Evolutionary conservation across 495 filamentous ascomycete species (phyloP).

Genomic region (Massariosphaeria phaeospora): DNA sequence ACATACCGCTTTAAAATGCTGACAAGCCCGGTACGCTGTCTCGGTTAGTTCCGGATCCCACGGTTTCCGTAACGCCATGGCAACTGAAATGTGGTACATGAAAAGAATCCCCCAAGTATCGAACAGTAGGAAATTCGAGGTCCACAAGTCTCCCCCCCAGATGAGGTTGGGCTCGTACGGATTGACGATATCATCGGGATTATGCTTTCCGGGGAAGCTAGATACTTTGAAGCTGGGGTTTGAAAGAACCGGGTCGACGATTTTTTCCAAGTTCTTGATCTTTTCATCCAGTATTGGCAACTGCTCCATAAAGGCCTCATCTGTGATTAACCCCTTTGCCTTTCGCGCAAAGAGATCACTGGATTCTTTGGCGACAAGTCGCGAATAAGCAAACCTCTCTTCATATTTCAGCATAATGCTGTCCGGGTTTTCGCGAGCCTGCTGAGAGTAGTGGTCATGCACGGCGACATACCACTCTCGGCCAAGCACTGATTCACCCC

Average conservation of each 20-base stretch:
- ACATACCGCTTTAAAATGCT: constrained; percentile 72
- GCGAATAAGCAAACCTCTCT: constrained; percentile 57
- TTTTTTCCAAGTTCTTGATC: constrained; percentile 53
- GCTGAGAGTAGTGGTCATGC: constrained; percentile 57
- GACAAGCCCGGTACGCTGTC: constrained; percentile 65
- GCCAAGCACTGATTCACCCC: constrained; percentile 65
- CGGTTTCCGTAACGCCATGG: constrained; percentile 49
- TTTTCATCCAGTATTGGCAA: constrained; percentile 53
- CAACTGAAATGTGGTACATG: constrained; percentile 73
- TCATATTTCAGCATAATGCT: constrained; percentile 63
- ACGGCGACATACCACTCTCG: constrained; percentile 74
- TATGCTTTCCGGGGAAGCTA: constrained; percentile 51
- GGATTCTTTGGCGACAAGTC: constrained; percentile 75
- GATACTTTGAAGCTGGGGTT: constrained; percentile 55
- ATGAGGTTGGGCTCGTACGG: constrained; percentile 64
- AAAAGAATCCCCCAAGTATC: constrained; percentile 74
- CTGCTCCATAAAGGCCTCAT: constrained; percentile 60
- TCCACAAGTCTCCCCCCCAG: constrained; percentile 63
- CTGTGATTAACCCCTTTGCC: constrained; percentile 55
- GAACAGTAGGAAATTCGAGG: constrained; percentile 65
- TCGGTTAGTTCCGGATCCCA: constrained; percentile 50
- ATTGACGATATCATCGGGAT: constrained; percentile 60
- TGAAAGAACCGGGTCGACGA: constrained; percentile 55
- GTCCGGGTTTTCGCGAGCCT: constrained; percentile 55
- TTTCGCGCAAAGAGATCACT: constrained; percentile 70